Conservation (phyloP, 768 basidiomycete species). For the Peribolospora kevripleyi region DNA sequence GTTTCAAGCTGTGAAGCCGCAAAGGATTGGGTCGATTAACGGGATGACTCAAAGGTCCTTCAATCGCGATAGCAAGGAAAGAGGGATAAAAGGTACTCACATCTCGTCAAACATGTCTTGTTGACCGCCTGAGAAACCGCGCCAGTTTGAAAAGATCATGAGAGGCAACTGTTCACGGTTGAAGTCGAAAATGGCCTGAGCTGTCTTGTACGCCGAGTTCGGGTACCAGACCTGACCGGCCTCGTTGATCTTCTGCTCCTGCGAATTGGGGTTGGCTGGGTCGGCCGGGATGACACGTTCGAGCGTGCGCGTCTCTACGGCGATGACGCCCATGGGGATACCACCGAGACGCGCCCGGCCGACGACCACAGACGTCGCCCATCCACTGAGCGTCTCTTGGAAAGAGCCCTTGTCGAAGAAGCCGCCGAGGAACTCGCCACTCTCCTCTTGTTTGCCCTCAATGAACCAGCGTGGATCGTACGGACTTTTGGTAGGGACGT, state of each 20-base stretch:
- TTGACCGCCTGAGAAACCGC: constrained; percentile 98
- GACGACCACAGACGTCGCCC: constrained; percentile 94
- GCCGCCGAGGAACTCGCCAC: constrained; percentile 44
- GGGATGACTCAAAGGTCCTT: neutral
- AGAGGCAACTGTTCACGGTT: constrained; percentile 87
- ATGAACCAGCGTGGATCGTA: constrained; percentile 98
- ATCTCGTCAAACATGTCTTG: constrained; percentile 53
- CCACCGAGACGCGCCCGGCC: constrained; percentile 90
- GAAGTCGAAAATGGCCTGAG: constrained; percentile 96
- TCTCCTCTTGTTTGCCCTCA: constrained; percentile 72
- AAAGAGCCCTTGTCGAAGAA: constrained; percentile 96
- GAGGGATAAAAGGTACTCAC: neutral
- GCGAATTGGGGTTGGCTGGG: constrained; percentile 85
- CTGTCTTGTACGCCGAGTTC: constrained; percentile 97
- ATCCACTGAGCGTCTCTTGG: constrained; percentile 95
- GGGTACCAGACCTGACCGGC: constrained; percentile 99
- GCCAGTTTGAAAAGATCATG: constrained; percentile 99
- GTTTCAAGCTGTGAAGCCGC: neutral
- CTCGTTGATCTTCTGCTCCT: constrained; percentile 95
- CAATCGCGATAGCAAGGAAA: neutral
- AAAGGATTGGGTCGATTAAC: neutral
- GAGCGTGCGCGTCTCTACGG: constrained; percentile 89
- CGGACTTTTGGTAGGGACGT: constrained; percentile 69
- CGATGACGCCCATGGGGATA: constrained; percentile 92
- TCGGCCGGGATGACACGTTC: constrained; percentile 93